Percentiles rank a stretch among this genome's conserved stretches.
phyloP scores from a whole-genome alignment of 345 rosid species.

The Acer yangbiense region DNA sequence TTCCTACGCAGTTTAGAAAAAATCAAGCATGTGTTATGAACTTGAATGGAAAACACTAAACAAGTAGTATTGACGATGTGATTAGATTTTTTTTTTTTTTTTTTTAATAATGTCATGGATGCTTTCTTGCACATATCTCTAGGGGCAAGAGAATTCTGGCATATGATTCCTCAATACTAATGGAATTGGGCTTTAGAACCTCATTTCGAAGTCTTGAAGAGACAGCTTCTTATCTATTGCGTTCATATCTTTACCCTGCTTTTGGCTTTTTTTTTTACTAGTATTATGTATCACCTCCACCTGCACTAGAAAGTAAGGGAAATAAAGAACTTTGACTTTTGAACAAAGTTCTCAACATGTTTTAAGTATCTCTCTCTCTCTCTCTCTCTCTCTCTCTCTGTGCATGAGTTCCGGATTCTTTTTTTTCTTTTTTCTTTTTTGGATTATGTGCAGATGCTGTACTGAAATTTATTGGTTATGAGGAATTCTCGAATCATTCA shows the following conservation, averaged over 20 bases:
- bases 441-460: conserved; percentile 45
- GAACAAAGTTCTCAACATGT: background rate
- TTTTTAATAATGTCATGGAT: background rate
- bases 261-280: background rate
- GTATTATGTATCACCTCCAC: background rate
- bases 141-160: background rate
- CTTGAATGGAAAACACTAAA: background rate
- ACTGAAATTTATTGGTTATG: conserved; percentile 55
- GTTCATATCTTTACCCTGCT: background rate
- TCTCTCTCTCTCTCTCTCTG: background rate
- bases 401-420: background rate
- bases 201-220: background rate
- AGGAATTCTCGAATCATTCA: conserved; percentile 33
- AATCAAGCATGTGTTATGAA: background rate
- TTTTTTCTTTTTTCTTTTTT: background rate
- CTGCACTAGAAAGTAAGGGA: background rate
- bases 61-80: background rate
- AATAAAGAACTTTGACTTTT: background rate
- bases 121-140: background rate
- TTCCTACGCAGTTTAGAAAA: background rate
- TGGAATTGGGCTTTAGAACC: background rate
- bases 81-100: background rate
- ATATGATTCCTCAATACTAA: background rate
- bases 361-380: background rate
- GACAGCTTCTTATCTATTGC: background rate